A percentile compares a stretch with the other conserved stretches of the same genome.
Conservation (phyloP, 805 yeast genomes). For the Zygosaccharomyces rouxii region DNA sequence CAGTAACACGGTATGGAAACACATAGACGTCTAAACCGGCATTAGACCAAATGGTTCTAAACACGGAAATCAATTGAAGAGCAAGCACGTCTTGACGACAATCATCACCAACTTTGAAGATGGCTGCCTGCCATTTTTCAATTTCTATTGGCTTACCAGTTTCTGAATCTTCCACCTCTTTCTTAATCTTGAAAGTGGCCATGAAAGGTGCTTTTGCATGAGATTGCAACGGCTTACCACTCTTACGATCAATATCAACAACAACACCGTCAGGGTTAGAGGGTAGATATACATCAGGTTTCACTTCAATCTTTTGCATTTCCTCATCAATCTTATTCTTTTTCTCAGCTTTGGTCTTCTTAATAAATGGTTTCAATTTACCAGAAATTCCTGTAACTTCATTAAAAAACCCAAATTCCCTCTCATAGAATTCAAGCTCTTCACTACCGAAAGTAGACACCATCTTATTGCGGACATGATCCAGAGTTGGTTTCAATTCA, state of each 20-base stretch:
- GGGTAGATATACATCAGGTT: constrained; percentile 86
- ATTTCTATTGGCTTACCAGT: constrained; percentile 41
- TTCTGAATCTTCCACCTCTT: constrained; percentile 42
- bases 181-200: constrained; percentile 87
- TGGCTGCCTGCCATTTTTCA: constrained; percentile 89
- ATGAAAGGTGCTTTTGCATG: constrained; percentile 98
- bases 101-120: constrained; percentile 98
- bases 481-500: constrained; percentile 75
- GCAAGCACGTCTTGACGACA: constrained; percentile 97
- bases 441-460: constrained; percentile 51
- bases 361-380: constrained; percentile 88
- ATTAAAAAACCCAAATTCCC: constrained; percentile 83
- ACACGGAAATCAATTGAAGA: constrained; percentile 83
- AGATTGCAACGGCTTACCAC: constrained; percentile 92
- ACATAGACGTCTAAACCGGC: constrained; percentile 88
- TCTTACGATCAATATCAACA: constrained; percentile 81
- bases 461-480: constrained; percentile 64
- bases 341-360: constrained; percentile 92
- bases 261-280: constrained; percentile 96
- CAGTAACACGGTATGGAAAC: constrained; percentile 92
- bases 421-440: constrained; percentile 66
- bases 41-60: constrained; percentile 83
- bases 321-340: constrained; percentile 94
- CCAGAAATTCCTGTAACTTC: constrained; percentile 94
- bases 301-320: constrained; percentile 70